A percentile compares a stretch with the other conserved stretches of the same genome.
Evolutionary conservation across 2,329 filamentous ascomycete species (phyloP).

Genomic region (Penicillium sp.): DNA sequence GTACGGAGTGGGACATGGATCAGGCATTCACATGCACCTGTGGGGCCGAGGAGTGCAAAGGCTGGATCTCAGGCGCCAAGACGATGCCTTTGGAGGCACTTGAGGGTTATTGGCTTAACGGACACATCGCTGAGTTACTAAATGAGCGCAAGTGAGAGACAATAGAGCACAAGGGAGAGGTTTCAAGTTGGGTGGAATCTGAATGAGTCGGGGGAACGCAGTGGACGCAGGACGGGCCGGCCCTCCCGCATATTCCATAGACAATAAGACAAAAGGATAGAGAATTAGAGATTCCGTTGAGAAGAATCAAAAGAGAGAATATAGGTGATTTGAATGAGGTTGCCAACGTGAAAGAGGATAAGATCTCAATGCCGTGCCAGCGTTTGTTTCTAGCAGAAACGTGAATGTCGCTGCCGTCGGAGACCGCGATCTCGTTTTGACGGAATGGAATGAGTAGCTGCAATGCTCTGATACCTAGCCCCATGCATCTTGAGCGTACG

Average conservation of each 20-base stretch:
- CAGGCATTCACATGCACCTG: conserved; percentile 47
- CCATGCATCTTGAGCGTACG: conserved; percentile 21
- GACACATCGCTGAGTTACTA: conserved; percentile 38
- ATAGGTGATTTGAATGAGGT: conserved; percentile 55
- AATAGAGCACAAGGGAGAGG: neutral
- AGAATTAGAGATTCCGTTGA: neutral
- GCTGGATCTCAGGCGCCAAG: conserved; percentile 42
- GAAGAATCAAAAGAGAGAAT: conserved; percentile 38
- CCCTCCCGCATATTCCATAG: neutral
- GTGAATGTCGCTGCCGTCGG: conserved; percentile 47
- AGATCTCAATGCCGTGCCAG: conserved; percentile 51
- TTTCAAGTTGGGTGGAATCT: neutral
- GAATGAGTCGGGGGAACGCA: neutral
- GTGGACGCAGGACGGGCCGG: neutral
- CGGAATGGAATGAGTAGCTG: conserved; percentile 38
- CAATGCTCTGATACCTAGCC: conserved; percentile 28
- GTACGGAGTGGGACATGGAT: conserved; percentile 51
- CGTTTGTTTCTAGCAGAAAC: conserved; percentile 50
- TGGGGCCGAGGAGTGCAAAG: conserved; percentile 39
- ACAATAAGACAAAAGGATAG: neutral
- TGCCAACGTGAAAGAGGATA: conserved; percentile 39
- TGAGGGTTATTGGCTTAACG: conserved; percentile 44
- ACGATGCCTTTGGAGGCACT: conserved; percentile 33
- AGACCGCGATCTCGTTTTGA: conserved; percentile 37
- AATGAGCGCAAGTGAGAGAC: conserved; percentile 20